phyloP scores from a whole-genome alignment of 2,329 filamentous ascomycete species.

The Geosmithia morbida region DNA sequence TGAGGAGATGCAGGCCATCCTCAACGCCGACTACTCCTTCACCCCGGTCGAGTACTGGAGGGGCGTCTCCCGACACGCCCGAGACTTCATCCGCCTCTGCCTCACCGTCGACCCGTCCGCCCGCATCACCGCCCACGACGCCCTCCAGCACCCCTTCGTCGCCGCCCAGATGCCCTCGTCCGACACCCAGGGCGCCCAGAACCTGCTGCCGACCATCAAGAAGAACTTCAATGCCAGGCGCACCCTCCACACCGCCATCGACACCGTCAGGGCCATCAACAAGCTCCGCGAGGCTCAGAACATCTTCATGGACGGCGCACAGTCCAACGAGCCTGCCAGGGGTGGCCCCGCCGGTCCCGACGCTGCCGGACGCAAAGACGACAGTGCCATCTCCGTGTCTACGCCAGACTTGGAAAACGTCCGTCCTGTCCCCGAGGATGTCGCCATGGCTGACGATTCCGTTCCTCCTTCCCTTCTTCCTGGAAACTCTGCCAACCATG shows the following conservation, averaged over 20 bases:
- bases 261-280: slow-evolving; percentile 57
- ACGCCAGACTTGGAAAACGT: slow-evolving; percentile 13
- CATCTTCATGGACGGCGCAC: slow-evolving; percentile 46
- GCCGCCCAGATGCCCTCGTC: slow-evolving; percentile 30
- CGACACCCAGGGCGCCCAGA: slow-evolving; percentile 34
- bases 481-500: slow-evolving; percentile 37
- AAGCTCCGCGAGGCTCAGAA: slow-evolving; percentile 51
- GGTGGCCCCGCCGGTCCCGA: slow-evolving; percentile 12
- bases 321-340: slow-evolving; percentile 32
- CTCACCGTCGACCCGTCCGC: slow-evolving; percentile 77
- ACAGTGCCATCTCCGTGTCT: slow-evolving; percentile 24
- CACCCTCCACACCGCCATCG: slow-evolving; percentile 55
- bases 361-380: slow-evolving; percentile 21
- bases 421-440: slow-evolving; percentile 20
- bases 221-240: slow-evolving; percentile 61
- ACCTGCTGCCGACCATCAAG: slow-evolving; percentile 54
- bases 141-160: slow-evolving; percentile 52
- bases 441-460: slow-evolving; percentile 31
- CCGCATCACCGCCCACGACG: slow-evolving; percentile 83
- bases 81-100: slow-evolving; percentile 86
- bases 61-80: slow-evolving; percentile 70
- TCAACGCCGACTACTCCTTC: slow-evolving; percentile 92
- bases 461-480: slow-evolving; percentile 39
- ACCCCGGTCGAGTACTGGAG: slow-evolving; percentile 94
- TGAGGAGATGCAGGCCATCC: slow-evolving; percentile 98